These are phyloP conservation scores for Thielaviopsis euricoi DNA, from an alignment of 2,329 filamentous ascomycete species.

Conservation along the genomic window DNA sequence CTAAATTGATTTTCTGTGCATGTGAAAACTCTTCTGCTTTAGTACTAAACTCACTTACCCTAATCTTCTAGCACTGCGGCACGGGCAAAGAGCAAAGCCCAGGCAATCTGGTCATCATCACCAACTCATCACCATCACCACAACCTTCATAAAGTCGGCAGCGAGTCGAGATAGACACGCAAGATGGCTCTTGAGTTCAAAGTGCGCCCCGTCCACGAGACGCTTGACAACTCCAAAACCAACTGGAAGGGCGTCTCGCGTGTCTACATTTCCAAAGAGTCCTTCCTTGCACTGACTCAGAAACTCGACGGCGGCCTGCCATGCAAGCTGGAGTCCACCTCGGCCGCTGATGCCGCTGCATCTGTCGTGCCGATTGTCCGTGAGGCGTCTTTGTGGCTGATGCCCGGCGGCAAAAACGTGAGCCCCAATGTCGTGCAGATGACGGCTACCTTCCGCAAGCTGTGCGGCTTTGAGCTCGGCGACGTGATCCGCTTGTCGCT, in stretches of 20 bases:
- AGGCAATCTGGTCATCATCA: background rate
- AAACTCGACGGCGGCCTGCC: slow-evolving; percentile 25
- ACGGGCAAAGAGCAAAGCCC: too few species aligned
- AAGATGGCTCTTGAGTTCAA: slow-evolving; percentile 23
- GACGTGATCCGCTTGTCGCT: slow-evolving; percentile 48
- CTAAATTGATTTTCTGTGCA: too few species aligned
- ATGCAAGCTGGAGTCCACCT: slow-evolving; percentile 24
- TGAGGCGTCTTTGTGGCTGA: slow-evolving; percentile 33
- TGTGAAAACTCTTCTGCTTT: too few species aligned
- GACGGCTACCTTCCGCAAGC: slow-evolving; percentile 56
- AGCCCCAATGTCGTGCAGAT: slow-evolving; percentile 54
- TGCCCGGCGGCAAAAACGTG: slow-evolving; percentile 39
- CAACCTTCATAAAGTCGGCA: too few species aligned
- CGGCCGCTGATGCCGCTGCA: slow-evolving; percentile 12
- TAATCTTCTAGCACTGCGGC: too few species aligned
- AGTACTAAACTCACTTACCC: too few species aligned
- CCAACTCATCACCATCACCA: too few species aligned
- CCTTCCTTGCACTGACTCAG: slow-evolving; percentile 28
- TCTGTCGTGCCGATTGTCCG: slow-evolving; percentile 18
- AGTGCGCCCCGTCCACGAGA: slow-evolving; percentile 26
- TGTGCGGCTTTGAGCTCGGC: slow-evolving; percentile 54
- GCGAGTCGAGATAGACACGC: slow-evolving; percentile 15
- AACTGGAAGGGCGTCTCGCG: slow-evolving; percentile 25
- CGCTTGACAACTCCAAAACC: slow-evolving; percentile 26
- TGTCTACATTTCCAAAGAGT: slow-evolving; percentile 31